phyloP scores from a whole-genome alignment of 495 filamentous ascomycete species.

The Penicillium herquei region DNA sequence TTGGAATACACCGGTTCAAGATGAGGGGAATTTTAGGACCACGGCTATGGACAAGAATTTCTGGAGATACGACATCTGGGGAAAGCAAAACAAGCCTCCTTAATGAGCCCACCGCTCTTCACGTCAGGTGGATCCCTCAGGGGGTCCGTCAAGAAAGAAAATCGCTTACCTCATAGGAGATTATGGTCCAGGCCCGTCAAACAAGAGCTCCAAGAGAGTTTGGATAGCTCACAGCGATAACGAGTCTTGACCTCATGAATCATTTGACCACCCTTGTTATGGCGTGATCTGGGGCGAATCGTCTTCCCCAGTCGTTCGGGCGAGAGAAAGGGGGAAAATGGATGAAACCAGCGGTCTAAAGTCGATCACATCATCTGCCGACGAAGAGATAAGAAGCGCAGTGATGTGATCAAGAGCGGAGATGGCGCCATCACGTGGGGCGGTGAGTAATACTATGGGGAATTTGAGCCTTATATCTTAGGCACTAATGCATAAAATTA shows the following conservation, averaged over 20 bases:
- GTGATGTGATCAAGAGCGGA: constrained; percentile 20
- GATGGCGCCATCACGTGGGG: constrained; percentile 26
- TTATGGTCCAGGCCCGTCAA: background rate
- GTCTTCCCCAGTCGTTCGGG: background rate
- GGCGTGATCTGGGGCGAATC: constrained; percentile 1
- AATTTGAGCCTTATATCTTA: too few species aligned
- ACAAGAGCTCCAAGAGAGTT: background rate
- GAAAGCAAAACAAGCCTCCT: background rate
- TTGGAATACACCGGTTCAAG: background rate
- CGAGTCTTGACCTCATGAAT: background rate
- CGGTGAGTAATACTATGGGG: background rate
- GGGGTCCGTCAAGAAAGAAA: background rate
- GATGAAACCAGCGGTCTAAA: constrained; percentile 5
- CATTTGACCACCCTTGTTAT: background rate
- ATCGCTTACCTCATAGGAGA: constrained; percentile 3
- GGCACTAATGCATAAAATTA: too few species aligned
- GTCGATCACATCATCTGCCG: constrained; percentile 6
- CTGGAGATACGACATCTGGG: background rate
- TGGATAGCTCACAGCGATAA: background rate
- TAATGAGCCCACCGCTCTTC: background rate
- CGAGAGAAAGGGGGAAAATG: background rate
- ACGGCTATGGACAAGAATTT: background rate
- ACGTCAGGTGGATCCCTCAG: background rate
- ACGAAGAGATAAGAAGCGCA: background rate
- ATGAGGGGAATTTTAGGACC: background rate